These are phyloP conservation scores for Cyberlindnera maclurae DNA, from an alignment of 805 yeast species.

Conservation along the genomic window DNA sequence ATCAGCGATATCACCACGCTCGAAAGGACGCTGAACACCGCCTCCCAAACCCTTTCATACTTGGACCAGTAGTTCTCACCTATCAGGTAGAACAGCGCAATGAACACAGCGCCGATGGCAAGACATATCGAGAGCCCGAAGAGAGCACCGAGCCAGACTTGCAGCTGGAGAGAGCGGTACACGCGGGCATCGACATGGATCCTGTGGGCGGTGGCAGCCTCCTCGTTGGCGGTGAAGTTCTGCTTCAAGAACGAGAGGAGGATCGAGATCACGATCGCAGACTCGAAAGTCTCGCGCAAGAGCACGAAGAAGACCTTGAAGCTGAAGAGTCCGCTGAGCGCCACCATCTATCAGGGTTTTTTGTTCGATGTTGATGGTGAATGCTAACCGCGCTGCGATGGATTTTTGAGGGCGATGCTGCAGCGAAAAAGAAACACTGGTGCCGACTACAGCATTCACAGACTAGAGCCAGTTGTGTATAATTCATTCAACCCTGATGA, in stretches of 20 bases:
- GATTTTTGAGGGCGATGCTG: not conserved
- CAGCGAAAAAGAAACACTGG: too few relatives aligned
- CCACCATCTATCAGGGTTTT: constrained; percentile 11
- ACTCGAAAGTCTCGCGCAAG: constrained; percentile 90
- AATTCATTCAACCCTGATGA: constrained; percentile 26
- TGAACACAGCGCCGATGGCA: constrained; percentile 64
- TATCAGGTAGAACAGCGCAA: constrained; percentile 64
- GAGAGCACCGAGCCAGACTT: constrained; percentile 80
- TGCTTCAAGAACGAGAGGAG: constrained; percentile 86
- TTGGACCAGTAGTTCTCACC: constrained; percentile 84
- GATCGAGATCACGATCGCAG: constrained; percentile 86
- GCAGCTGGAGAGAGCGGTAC: constrained; percentile 46
- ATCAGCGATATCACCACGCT: constrained; percentile 74
- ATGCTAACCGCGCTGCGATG: not conserved
- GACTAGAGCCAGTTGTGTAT: too few relatives aligned
- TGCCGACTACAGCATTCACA: too few relatives aligned
- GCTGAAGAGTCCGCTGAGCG: constrained; percentile 24
- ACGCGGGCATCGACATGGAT: constrained; percentile 25
- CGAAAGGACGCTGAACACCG: constrained; percentile 71
- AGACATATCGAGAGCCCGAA: constrained; percentile 66
- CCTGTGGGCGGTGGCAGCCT: constrained; percentile 5
- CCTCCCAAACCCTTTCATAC: constrained; percentile 89
- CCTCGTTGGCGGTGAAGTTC: constrained; percentile 46
- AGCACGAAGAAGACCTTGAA: constrained; percentile 74
- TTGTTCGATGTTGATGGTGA: constrained; percentile 1